Evolutionary conservation across 345 rosid genomes (phyloP).

Genomic region (Bruguiera sexangula): DNA sequence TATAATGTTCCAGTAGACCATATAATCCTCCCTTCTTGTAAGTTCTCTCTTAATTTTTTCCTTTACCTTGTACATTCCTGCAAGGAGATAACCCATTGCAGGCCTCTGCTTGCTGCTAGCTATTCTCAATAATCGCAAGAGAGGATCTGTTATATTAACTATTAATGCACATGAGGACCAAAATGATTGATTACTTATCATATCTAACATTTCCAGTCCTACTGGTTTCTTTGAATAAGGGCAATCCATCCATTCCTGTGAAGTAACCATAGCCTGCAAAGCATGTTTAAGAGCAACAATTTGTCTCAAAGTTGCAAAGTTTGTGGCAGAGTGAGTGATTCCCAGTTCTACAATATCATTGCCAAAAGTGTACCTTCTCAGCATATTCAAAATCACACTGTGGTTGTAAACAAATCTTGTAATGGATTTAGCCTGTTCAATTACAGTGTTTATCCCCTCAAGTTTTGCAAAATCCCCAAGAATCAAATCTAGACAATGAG

Average conservation of each 20-base stretch:
- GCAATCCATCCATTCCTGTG: slow-evolving; percentile 83
- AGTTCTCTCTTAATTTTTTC: slow-evolving; percentile 76
- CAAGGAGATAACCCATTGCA: slow-evolving; percentile 80
- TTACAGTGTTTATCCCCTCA: slow-evolving; percentile 16
- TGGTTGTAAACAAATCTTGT: slow-evolving; percentile 30
- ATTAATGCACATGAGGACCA: slow-evolving; percentile 66
- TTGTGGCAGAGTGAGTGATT: slow-evolving; percentile 49
- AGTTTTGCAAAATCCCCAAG: slow-evolving; percentile 21
- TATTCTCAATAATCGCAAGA: slow-evolving; percentile 57
- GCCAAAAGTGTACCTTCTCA: slow-evolving; percentile 65
- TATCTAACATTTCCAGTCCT: slow-evolving; percentile 65
- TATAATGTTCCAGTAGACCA: slow-evolving; percentile 75
- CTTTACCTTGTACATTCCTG: slow-evolving; percentile 73
- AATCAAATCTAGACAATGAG: slow-evolving; percentile 28
- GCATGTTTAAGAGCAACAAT: slow-evolving; percentile 49
- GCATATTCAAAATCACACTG: slow-evolving; percentile 60
- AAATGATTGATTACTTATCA: slow-evolving; percentile 59
- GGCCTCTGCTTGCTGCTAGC: slow-evolving; percentile 60
- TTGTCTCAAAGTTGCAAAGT: slow-evolving; percentile 57
- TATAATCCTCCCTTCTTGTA: slow-evolving; percentile 55
- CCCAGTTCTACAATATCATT: slow-evolving; percentile 65
- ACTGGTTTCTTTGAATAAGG: slow-evolving; percentile 61
- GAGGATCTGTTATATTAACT: slow-evolving; percentile 52
- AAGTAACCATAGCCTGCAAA: slow-evolving; percentile 73
- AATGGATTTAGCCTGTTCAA: slow-evolving; percentile 24